These are phyloP conservation scores for Alternaria gansuensis DNA, from an alignment of 2,329 filamentous ascomycete genomes.

Conservation along the genomic window DNA sequence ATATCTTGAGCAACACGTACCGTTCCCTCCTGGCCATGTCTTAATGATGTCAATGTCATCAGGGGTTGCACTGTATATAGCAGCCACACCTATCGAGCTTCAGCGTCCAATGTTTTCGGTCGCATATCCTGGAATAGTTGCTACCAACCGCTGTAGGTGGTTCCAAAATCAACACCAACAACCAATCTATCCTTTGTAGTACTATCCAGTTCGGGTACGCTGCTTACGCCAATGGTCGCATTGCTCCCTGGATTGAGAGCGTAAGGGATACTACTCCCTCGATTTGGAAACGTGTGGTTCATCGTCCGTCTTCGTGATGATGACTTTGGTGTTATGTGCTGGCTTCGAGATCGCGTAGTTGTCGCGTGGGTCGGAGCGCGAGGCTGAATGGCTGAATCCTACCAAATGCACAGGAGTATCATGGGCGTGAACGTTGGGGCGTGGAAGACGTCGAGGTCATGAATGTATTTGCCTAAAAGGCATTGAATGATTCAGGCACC, in stretches of 20 bases:
- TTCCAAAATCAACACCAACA: slow-evolving; percentile 83
- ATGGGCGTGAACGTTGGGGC: slow-evolving; percentile 17
- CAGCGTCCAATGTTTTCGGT: slow-evolving; percentile 16
- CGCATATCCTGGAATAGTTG: not conserved
- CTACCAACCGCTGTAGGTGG: slow-evolving; percentile 75
- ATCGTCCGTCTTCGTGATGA: slow-evolving; percentile 24
- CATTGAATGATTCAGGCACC: slow-evolving; percentile 44
- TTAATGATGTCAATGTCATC: slow-evolving; percentile 87
- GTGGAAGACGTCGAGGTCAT: slow-evolving; percentile 37
- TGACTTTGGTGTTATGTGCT: slow-evolving; percentile 11
- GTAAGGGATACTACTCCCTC: slow-evolving; percentile 46
- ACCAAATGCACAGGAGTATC: slow-evolving; percentile 5
- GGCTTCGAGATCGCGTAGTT: slow-evolving; percentile 11
- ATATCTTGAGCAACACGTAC: slow-evolving; percentile 43
- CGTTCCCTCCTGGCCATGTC: slow-evolving; percentile 81
- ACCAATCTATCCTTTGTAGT: slow-evolving; percentile 69
- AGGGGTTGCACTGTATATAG: slow-evolving; percentile 77
- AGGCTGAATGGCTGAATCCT: slow-evolving; percentile 28
- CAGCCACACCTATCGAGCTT: slow-evolving; percentile 65
- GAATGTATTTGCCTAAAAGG: slow-evolving; percentile 40
- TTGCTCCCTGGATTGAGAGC: slow-evolving; percentile 44
- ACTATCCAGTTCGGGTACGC: slow-evolving; percentile 24
- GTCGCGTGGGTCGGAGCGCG: slow-evolving; percentile 30
- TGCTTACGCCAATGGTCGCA: slow-evolving; percentile 29
- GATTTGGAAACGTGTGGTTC: slow-evolving; percentile 34